Percentiles rank a stretch among this genome's conserved stretches.
Conservation (phyloP, 306 rosid species). For the Betula pendula region DNA sequence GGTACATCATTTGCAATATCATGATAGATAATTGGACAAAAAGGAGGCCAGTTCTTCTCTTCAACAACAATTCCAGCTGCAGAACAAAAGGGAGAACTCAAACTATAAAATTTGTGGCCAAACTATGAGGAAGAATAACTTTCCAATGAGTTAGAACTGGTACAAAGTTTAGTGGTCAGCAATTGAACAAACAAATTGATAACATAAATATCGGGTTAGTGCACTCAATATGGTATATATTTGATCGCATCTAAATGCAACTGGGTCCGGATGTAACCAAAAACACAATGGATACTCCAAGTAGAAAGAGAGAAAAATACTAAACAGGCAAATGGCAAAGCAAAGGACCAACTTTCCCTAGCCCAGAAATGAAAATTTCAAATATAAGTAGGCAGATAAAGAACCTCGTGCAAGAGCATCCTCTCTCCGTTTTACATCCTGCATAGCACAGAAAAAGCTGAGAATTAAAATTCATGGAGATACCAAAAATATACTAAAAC, state of each 20-base stretch:
- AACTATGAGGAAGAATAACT: constrained; percentile 15
- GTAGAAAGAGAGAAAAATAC: not conserved
- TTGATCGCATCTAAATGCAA: not conserved
- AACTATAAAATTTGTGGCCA: constrained; percentile 7
- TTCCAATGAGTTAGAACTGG: constrained; percentile 14
- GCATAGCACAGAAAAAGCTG: constrained; percentile 35
- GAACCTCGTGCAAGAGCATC: constrained; percentile 91
- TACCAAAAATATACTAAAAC: not conserved
- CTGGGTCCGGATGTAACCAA: not conserved
- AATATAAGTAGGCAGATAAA: constrained; percentile 19
- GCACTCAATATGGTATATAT: not conserved
- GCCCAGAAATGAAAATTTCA: constrained; percentile 6
- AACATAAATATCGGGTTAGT: not conserved
- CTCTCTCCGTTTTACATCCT: constrained; percentile 84
- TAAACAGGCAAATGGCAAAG: not conserved
- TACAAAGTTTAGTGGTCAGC: not conserved
- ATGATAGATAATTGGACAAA: constrained; percentile 95
- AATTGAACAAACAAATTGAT: not conserved
- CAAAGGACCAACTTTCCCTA: constrained; percentile 3
- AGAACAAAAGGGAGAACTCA: constrained; percentile 38
- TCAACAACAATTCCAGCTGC: constrained; percentile 94
- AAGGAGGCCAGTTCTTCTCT: constrained; percentile 98
- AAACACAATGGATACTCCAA: constrained; percentile 1
- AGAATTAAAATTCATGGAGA: constrained; percentile 18
- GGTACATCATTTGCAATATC: constrained; percentile 94